Conservation (phyloP, 768 basidiomycete species). For the Mycena belliarum region DNA sequence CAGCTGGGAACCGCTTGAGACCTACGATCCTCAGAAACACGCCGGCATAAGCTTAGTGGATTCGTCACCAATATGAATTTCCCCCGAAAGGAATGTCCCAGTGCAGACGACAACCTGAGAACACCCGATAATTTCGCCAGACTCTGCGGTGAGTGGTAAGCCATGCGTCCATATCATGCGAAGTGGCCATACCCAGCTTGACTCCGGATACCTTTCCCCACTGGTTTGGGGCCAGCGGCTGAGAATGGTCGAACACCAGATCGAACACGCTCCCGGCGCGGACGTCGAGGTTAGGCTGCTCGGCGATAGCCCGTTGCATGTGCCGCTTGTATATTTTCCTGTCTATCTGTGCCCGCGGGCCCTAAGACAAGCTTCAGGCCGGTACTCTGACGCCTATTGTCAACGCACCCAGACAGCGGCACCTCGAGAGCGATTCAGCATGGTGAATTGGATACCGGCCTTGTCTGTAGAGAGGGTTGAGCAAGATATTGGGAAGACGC, state of each 20-base stretch:
- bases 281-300: slow-evolving; percentile 70
- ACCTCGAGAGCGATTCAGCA: slow-evolving; percentile 83
- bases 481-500: not conserved
- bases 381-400: not conserved
- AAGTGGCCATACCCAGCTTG: slow-evolving; percentile 51
- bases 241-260: slow-evolving; percentile 60
- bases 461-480: slow-evolving; percentile 51
- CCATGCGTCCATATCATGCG: too few relatives aligned
- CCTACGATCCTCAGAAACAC: slow-evolving; percentile 37
- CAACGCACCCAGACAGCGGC: slow-evolving; percentile 84
- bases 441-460: slow-evolving; percentile 86
- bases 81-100: slow-evolving; percentile 88
- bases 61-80: slow-evolving; percentile 80
- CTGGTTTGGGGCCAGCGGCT: slow-evolving; percentile 31
- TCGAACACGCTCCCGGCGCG: slow-evolving; percentile 78
- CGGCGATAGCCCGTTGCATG: slow-evolving; percentile 71
- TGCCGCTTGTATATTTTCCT: slow-evolving; percentile 78
- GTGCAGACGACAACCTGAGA: slow-evolving; percentile 87
- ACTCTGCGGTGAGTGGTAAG: slow-evolving; percentile 44
- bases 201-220: slow-evolving; percentile 68
- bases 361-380: slow-evolving; percentile 45
- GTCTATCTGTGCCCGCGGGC: slow-evolving; percentile 88
- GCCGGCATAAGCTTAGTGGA: not conserved
- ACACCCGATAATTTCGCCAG: slow-evolving; percentile 73
- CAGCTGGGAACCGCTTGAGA: slow-evolving; percentile 75